Conservation (phyloP, 345 rosid genomes). For the Murraya paniculata region DNA sequence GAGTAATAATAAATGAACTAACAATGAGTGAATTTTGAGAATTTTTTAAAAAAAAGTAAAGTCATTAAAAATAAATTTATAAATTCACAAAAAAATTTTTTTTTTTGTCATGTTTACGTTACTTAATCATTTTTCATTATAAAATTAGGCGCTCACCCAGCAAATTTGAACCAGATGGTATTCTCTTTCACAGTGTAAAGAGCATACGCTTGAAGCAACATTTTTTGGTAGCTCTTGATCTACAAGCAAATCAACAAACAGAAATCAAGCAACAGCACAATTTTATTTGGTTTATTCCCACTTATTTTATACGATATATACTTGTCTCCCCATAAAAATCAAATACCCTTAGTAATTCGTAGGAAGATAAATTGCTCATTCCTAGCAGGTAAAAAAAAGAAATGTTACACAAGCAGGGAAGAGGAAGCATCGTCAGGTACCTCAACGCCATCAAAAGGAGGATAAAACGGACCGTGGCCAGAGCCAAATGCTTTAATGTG, state of each 20-base stretch:
- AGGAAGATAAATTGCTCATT: not conserved
- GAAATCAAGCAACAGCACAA: not conserved
- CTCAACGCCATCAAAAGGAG: constrained; percentile 32
- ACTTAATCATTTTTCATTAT: too few relatives aligned
- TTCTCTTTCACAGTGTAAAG: too few relatives aligned
- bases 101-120: too few relatives aligned
- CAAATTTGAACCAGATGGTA: too few relatives aligned
- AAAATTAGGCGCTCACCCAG: too few relatives aligned
- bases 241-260: not conserved
- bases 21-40: too few relatives aligned
- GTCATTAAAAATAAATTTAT: too few relatives aligned
- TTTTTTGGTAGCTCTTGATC: too few relatives aligned
- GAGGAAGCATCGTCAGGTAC: constrained; percentile 23
- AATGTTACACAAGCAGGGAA: constrained; percentile 18
- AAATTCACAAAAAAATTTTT: too few relatives aligned
- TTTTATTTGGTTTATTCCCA: not conserved
- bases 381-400: not conserved
- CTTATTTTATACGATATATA: not conserved
- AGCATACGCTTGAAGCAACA: too few relatives aligned
- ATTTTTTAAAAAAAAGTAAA: too few relatives aligned
- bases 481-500: constrained; percentile 73
- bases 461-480: constrained; percentile 60
- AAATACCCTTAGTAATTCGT: not conserved
- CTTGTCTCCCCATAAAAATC: not conserved
- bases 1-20: too few relatives aligned